Evolutionary conservation across 768 basidiomycete genomes (phyloP), one percentile per base, ranked within the genome.

Genomic region (Lactifluus echinatus): DNA sequence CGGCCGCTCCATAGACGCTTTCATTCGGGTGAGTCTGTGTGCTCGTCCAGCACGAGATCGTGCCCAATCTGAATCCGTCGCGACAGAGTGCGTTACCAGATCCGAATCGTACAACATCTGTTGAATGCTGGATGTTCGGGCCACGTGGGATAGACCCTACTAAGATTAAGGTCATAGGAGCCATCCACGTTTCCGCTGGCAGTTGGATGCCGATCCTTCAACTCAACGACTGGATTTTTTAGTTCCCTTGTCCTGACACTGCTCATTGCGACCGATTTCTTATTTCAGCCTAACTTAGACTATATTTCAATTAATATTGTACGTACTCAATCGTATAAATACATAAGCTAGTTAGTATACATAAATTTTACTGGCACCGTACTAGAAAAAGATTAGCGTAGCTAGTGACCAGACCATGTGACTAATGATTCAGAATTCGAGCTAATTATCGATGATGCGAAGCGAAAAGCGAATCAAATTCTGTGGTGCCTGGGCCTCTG

Each of bases 191-290:
- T 23, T 60, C 59, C 4, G 50, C 50, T 4, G 59, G 59, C 12
- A 45, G 56, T 8, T 60, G 59, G 59, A 60, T 60, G 59, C 59
- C 59, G 8, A 60, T 60, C n/a, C 56, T 60, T 33, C 58, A 59
- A 34, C 48, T 55, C 12, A 28, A 21, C 4, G 28, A 19, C 15
- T 59, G 39, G n/a, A 24, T 59, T 3, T 21, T 39, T 24, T 59
- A 44, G 42, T 24, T 4, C 24, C 24, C n/a, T 52, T 24, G 4
- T 17, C 14, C 6, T 8, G 8, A 17, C 24, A 8, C 14, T 28
- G 31, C n/a, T 24, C 15, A 29, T 23, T 17, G 4, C 2, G 28
- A 46, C n/a, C n/a, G 23, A 7, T 10, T 31, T 2, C 11, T 39
- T 26, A 15, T 17, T 19, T 2, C 40, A 15, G 21, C 50, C 8